Evolutionary conservation across 192 early-diverging fungal species (phyloP).

Genomic region (Coemansia sp.): DNA sequence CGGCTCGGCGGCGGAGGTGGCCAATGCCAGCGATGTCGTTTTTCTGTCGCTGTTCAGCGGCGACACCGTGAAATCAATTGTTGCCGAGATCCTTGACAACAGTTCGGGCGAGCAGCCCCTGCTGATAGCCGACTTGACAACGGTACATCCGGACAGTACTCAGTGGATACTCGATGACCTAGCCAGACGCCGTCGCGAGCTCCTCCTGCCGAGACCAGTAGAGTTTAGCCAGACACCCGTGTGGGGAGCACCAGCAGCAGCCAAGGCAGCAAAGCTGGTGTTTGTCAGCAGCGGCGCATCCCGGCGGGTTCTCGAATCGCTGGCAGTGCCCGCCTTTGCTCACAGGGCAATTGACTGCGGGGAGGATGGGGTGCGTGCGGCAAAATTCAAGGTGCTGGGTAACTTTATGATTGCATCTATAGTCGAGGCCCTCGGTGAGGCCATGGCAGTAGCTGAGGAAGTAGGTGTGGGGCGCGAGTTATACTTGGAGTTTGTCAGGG

Average conservation of each 20-base stretch:
- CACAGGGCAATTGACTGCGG: constrained; percentile 56
- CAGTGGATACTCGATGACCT: constrained; percentile 25
- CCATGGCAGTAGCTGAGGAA: constrained; percentile 58
- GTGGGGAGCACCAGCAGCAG: constrained; percentile 57
- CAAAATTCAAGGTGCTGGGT: constrained; percentile 62
- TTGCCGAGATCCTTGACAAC: constrained; percentile 31
- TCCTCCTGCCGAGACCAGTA: neutral
- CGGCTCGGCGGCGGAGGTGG: constrained; percentile 38
- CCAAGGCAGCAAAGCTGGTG: constrained; percentile 54
- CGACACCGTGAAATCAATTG: constrained; percentile 52
- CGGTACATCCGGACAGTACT: constrained; percentile 53
- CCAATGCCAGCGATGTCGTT: constrained; percentile 54
- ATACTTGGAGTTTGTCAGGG: constrained; percentile 55
- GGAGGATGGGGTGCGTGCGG: constrained; percentile 40
- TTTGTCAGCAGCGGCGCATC: constrained; percentile 52
- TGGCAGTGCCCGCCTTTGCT: constrained; percentile 42
- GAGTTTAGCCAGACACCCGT: constrained; percentile 56
- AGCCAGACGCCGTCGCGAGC: neutral
- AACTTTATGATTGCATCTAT: constrained; percentile 64
- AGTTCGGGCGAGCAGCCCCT: constrained; percentile 10
- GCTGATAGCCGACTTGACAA: constrained; percentile 61
- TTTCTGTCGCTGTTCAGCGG: constrained; percentile 65
- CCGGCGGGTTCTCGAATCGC: neutral
- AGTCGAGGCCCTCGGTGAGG: constrained; percentile 65
- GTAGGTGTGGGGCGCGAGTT: constrained; percentile 53